Percentiles rank a stretch among this genome's conserved stretches.
phyloP scores from a whole-genome alignment of 2,329 filamentous ascomycete genomes.

The Colletotrichum ledebouriae region DNA sequence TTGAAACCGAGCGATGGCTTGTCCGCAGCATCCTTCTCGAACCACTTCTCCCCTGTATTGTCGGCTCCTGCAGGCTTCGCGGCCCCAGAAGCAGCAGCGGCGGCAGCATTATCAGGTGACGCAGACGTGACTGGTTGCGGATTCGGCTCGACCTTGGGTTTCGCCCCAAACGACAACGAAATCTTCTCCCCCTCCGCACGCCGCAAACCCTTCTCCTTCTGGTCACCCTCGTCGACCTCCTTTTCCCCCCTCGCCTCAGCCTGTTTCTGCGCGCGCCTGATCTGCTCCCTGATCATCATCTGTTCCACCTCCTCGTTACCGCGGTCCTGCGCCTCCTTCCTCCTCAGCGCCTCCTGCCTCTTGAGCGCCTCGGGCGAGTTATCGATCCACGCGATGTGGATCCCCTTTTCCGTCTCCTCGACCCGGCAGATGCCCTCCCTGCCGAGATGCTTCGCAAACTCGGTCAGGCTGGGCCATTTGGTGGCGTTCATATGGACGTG shows the following conservation, averaged over 20 bases:
- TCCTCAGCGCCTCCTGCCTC: slow-evolving; percentile 82
- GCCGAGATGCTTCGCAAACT: slow-evolving; percentile 90
- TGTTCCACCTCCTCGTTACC: slow-evolving; percentile 93
- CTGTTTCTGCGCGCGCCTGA: slow-evolving; percentile 78
- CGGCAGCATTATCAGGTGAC: slow-evolving; percentile 42
- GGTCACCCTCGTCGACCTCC: slow-evolving; percentile 55
- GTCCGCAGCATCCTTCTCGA: slow-evolving; percentile 13
- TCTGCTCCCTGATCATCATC: slow-evolving; percentile 85
- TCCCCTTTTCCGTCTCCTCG: slow-evolving; percentile 87
- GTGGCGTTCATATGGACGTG: slow-evolving; percentile 97
- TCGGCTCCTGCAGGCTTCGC: slow-evolving; percentile 41
- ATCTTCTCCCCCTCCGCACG: slow-evolving; percentile 82
- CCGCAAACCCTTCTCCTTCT: slow-evolving; percentile 63
- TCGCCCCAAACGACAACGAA: slow-evolving; percentile 74
- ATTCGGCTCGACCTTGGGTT: slow-evolving; percentile 47
- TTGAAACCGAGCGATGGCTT: slow-evolving; percentile 63
- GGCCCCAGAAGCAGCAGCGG: slow-evolving; percentile 31
- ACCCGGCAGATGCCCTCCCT: slow-evolving; percentile 90
- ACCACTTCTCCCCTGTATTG: slow-evolving; percentile 41
- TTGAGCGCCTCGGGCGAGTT: slow-evolving; percentile 88
- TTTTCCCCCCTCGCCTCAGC: slow-evolving; percentile 61
- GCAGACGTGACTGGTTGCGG: slow-evolving; percentile 36
- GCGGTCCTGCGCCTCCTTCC: slow-evolving; percentile 88
- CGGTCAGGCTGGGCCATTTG: slow-evolving; percentile 87
- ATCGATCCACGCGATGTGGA: slow-evolving; percentile 92